phyloP scores from a whole-genome alignment of 2,329 filamentous ascomycete species.

The Macrophomina tecta region DNA sequence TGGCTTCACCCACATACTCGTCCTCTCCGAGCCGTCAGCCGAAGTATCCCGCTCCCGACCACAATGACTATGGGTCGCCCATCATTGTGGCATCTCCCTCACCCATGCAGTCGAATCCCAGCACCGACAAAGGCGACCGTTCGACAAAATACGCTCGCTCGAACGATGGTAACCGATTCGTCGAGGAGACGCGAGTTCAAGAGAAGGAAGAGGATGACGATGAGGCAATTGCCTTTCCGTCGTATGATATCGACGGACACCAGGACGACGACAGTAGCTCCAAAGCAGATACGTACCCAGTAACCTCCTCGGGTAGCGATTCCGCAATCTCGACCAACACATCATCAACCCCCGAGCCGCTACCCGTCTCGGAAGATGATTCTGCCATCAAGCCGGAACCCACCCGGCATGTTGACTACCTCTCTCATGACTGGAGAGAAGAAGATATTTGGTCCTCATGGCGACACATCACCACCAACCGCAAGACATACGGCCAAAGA shows the following conservation, averaged over 20 bases:
- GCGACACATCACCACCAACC: slow-evolving; percentile 86
- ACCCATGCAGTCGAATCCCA: slow-evolving; percentile 31
- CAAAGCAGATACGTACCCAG: slow-evolving; percentile 53
- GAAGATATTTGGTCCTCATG: slow-evolving; percentile 98
- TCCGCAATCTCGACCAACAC: slow-evolving; percentile 47
- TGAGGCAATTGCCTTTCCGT: slow-evolving; percentile 52
- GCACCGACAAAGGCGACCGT: slow-evolving; percentile 44
- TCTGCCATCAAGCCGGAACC: slow-evolving; percentile 75
- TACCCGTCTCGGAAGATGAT: slow-evolving; percentile 73
- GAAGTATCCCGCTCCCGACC: slow-evolving; percentile 41
- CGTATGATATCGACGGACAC: slow-evolving; percentile 45
- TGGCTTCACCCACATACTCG: slow-evolving; percentile 38
- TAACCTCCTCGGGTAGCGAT: slow-evolving; percentile 61
- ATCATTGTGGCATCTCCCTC: slow-evolving; percentile 15
- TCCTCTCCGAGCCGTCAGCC: slow-evolving; percentile 39
- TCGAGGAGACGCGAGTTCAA: slow-evolving; percentile 51
- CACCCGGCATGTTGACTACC: slow-evolving; percentile 90
- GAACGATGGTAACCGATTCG: slow-evolving; percentile 65
- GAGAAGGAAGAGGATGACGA: slow-evolving; percentile 49
- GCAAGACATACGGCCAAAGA: slow-evolving; percentile 79
- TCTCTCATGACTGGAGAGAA: slow-evolving; percentile 91
- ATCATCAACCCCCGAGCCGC: slow-evolving; percentile 62
- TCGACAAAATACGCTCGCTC: slow-evolving; percentile 69
- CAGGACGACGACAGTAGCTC: slow-evolving; percentile 30
- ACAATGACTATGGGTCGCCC: slow-evolving; percentile 35